Evolutionary conservation across 805 yeast species (phyloP).

Genomic region (Spathaspora sp.): DNA sequence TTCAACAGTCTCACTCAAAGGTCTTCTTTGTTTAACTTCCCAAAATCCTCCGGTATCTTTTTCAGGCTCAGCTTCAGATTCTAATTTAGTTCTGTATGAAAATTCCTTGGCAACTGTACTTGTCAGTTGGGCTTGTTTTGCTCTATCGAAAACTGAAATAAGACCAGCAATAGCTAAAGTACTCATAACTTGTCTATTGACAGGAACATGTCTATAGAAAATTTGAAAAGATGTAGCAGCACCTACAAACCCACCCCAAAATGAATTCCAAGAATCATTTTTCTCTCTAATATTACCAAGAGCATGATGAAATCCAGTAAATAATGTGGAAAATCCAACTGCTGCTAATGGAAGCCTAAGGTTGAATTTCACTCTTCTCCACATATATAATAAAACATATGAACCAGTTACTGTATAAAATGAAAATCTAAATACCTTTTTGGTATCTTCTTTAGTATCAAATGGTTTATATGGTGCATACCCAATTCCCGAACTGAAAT

Average conservation of each 20-base stretch:
- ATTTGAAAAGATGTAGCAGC: conserved; percentile 17
- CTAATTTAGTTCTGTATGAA: conserved; percentile 37
- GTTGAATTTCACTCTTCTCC: conserved; percentile 42
- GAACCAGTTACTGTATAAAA: conserved; percentile 48
- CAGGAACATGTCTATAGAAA: conserved; percentile 41
- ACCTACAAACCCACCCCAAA: conserved; percentile 53
- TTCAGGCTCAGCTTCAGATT: conserved; percentile 29
- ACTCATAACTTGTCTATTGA: conserved; percentile 37
- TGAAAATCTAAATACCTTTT: conserved; percentile 44
- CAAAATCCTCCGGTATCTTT: conserved; percentile 55
- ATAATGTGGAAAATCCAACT: conserved; percentile 37
- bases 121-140: conserved; percentile 39
- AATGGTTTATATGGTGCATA: conserved; percentile 52
- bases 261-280: conserved; percentile 60
- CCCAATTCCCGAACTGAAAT: conserved; percentile 32
- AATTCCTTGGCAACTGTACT: conserved; percentile 35
- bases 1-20: conserved; percentile 73
- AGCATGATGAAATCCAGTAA: conserved; percentile 35
- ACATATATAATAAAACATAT: conserved; percentile 42
- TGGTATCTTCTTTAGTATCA: conserved; percentile 50
- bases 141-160: conserved; percentile 35
- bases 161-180: conserved; percentile 38
- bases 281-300: conserved; percentile 58
- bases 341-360: conserved; percentile 36
- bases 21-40: conserved; percentile 79